These are phyloP conservation scores for Russula griseocarnosa DNA, from an alignment of 768 basidiomycete species.

Conservation along the genomic window DNA sequence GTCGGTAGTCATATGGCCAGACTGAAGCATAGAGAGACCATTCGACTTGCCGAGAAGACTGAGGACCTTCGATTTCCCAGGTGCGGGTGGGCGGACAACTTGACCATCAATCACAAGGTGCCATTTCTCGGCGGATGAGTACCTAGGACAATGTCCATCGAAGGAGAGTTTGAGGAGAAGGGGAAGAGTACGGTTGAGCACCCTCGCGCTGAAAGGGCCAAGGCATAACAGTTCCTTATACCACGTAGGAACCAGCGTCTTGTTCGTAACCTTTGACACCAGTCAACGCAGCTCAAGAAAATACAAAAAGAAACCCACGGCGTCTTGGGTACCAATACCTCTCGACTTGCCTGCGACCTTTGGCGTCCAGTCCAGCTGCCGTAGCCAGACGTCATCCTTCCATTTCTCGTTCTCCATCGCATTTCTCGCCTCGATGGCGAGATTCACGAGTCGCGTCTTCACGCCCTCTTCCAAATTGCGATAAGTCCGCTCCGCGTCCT, in stretches of 20 bases:
- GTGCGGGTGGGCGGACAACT: slow-evolving; percentile 42
- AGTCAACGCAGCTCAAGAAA: background rate
- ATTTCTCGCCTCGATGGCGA: slow-evolving; percentile 56
- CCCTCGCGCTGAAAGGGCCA: slow-evolving; percentile 41
- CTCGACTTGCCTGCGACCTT: slow-evolving; percentile 71
- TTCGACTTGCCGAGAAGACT: slow-evolving; percentile 47
- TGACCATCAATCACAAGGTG: slow-evolving; percentile 45
- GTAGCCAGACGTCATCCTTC: slow-evolving; percentile 77
- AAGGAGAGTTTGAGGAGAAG: slow-evolving; percentile 61
- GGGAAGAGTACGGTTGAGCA: slow-evolving; percentile 57
- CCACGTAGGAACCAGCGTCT: slow-evolving; percentile 46
- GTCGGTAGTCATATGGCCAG: slow-evolving; percentile 41
- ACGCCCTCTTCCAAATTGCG: slow-evolving; percentile 62
- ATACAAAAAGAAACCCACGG: slow-evolving; percentile 30
- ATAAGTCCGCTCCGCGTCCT: slow-evolving; percentile 73
- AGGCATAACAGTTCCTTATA: slow-evolving; percentile 47
- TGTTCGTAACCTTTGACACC: background rate
- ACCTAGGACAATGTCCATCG: slow-evolving; percentile 57
- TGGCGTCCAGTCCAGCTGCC: slow-evolving; percentile 93
- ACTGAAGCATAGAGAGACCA: slow-evolving; percentile 44
- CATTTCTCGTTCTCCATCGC: slow-evolving; percentile 52
- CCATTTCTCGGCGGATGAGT: slow-evolving; percentile 60
- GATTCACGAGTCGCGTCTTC: slow-evolving; percentile 54
- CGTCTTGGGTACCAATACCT: slow-evolving; percentile 44
- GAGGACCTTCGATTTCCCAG: slow-evolving; percentile 43